A percentile compares a stretch with the other conserved stretches of the same genome.
Conservation (phyloP, 2,329 filamentous ascomycete species). For the Aspergillus ochraceus region DNA sequence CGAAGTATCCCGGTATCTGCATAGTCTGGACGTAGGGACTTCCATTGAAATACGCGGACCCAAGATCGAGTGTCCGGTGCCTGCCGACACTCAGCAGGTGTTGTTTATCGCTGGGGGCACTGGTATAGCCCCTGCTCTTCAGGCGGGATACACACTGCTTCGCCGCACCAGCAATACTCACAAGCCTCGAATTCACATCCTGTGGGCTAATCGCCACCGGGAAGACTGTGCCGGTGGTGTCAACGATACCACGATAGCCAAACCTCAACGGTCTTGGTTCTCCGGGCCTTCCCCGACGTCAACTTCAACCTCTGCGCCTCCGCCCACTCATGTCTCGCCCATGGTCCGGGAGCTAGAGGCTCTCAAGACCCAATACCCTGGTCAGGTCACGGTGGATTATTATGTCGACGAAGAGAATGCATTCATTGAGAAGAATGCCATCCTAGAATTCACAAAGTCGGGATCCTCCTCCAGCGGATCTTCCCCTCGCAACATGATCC, state of each 20-base stretch:
- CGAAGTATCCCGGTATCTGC: constrained; percentile 82
- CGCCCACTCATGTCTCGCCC: not conserved
- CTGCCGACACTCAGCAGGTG: constrained; percentile 58
- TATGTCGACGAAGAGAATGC: constrained; percentile 79
- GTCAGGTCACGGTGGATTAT: constrained; percentile 66
- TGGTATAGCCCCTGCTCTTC: constrained; percentile 85
- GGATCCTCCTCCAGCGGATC: constrained; percentile 22
- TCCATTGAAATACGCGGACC: constrained; percentile 77
- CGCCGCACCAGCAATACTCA: constrained; percentile 28
- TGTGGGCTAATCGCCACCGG: constrained; percentile 76
- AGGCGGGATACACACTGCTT: constrained; percentile 66
- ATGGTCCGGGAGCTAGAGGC: constrained; percentile 64
- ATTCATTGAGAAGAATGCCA: constrained; percentile 58
- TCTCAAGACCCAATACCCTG: constrained; percentile 59
- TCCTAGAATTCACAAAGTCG: constrained; percentile 42
- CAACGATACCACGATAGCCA: constrained; percentile 46
- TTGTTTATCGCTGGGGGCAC: constrained; percentile 91
- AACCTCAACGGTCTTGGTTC: constrained; percentile 29
- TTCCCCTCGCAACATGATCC: constrained; percentile 55
- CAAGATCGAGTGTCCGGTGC: constrained; percentile 65
- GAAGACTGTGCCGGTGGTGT: constrained; percentile 66
- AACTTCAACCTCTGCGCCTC: not conserved
- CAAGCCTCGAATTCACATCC: constrained; percentile 61
- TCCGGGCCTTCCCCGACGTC: constrained; percentile 27
- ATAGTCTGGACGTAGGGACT: constrained; percentile 61